phyloP scores from a whole-genome alignment of 1,284 basidiomycete genomes.

The Irpex rosettiformis region DNA sequence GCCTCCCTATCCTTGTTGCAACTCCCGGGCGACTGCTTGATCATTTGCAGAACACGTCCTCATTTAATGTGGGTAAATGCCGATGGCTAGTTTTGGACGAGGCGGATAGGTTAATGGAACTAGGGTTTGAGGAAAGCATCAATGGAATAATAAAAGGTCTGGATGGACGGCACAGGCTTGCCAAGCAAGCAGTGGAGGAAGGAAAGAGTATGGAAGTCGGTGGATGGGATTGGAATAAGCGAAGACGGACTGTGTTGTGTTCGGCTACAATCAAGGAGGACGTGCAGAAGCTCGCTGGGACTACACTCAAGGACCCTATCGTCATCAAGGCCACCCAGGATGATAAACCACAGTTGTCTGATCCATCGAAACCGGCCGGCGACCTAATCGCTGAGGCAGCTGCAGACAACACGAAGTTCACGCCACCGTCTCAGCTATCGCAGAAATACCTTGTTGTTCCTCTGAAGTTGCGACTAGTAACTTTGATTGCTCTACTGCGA shows the following conservation, averaged over 20 bases:
- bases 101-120: conserved; percentile 85
- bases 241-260: conserved; percentile 86
- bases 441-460: conserved; percentile 94
- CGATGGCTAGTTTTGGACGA: conserved; percentile 97
- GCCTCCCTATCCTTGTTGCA: conserved; percentile 69
- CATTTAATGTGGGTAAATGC: conserved; percentile 90
- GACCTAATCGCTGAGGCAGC: conserved; percentile 13
- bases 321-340: conserved; percentile 70
- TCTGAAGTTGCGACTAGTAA: conserved; percentile 89
- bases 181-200: conserved; percentile 68
- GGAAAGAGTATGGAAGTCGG: conserved; percentile 71
- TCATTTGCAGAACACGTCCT: conserved; percentile 80
- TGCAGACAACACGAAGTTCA: conserved; percentile 61
- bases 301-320: conserved; percentile 68
- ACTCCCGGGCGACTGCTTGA: conserved; percentile 72
- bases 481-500: conserved; percentile 83
- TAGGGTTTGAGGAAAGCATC: conserved; percentile 61
- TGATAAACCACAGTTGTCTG: conserved; percentile 23
- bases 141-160: conserved; percentile 84
- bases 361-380: conserved; percentile 6
- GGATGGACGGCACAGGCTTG: conserved; percentile 75
- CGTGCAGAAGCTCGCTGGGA: conserved; percentile 90
- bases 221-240: conserved; percentile 82
- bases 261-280: conserved; percentile 96
- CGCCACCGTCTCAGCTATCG: conserved; percentile 91